Conservation (phyloP, 495 filamentous ascomycete species). For the Neurospora sp. region DNA sequence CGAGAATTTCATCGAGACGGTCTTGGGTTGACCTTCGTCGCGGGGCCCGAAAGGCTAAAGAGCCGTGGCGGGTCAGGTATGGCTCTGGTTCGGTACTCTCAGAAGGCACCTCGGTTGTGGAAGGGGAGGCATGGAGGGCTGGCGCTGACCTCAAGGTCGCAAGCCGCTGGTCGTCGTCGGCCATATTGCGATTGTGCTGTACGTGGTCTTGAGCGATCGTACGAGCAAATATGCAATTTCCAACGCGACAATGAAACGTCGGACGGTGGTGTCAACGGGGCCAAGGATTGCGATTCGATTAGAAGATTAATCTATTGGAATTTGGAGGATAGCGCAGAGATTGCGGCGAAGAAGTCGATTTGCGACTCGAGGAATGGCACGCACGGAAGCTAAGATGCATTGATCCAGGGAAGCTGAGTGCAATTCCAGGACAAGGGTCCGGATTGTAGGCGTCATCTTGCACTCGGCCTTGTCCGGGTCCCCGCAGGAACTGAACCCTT, state of each 20-base stretch:
- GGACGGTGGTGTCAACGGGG: neutral
- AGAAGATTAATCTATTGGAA: neutral
- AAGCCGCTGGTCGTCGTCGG: neutral
- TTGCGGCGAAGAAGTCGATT: neutral
- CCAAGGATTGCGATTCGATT: neutral
- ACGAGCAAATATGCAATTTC: neutral
- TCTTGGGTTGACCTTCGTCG: constrained; percentile 27
- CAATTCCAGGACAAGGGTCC: neutral
- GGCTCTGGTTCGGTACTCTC: neutral
- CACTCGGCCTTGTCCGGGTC: neutral
- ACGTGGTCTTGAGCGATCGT: neutral
- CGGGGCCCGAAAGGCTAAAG: constrained; percentile 4
- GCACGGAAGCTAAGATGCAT: neutral
- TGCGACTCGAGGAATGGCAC: neutral
- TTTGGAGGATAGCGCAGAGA: neutral
- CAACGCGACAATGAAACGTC: neutral
- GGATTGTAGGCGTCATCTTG: neutral
- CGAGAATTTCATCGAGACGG: constrained; percentile 33
- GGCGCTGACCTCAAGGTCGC: neutral
- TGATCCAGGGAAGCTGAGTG: neutral
- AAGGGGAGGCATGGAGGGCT: neutral
- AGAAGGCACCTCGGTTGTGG: neutral
- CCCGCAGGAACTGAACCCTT: neutral
- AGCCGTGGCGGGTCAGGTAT: neutral
- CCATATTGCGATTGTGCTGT: neutral